Evolutionary conservation across 148 eudicot species (phyloP).

Genomic region (Camellia lanceoleosa): DNA sequence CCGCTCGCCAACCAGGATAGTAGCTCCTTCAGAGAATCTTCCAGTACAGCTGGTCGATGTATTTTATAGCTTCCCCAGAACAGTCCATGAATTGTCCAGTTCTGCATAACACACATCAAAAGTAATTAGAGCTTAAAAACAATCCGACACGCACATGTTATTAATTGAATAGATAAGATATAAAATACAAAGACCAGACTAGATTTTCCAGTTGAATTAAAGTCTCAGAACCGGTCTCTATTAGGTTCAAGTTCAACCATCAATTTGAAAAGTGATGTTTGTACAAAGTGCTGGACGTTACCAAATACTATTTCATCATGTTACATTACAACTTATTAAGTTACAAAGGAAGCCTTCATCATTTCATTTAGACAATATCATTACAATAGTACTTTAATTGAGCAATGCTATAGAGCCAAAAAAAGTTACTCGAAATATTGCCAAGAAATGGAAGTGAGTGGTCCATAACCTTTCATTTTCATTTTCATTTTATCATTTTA

Average conservation of each 20-base stretch:
- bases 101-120: conserved; percentile 41
- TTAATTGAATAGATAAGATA: background rate
- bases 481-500: background rate
- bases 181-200: background rate
- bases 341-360: background rate
- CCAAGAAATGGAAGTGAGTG: no score
- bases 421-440: no score
- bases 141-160: background rate
- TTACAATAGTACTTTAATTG: background rate
- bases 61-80: conserved; percentile 91
- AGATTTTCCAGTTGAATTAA: background rate
- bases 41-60: conserved; percentile 58
- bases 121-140: conserved; percentile 9
- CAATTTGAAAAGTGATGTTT: background rate
- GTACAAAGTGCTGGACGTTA: background rate
- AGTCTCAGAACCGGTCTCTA: background rate
- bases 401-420: no score
- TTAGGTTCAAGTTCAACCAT: background rate
- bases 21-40: conserved; percentile 71
- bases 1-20: conserved; percentile 75
- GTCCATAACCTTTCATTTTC: background rate
- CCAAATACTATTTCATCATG: background rate
- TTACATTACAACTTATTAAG: background rate
- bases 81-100: conserved; percentile 97
- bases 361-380: background rate